These are phyloP conservation scores for Citrus unshiu DNA, from an alignment of 345 rosid genomes.

Conservation along the genomic window DNA sequence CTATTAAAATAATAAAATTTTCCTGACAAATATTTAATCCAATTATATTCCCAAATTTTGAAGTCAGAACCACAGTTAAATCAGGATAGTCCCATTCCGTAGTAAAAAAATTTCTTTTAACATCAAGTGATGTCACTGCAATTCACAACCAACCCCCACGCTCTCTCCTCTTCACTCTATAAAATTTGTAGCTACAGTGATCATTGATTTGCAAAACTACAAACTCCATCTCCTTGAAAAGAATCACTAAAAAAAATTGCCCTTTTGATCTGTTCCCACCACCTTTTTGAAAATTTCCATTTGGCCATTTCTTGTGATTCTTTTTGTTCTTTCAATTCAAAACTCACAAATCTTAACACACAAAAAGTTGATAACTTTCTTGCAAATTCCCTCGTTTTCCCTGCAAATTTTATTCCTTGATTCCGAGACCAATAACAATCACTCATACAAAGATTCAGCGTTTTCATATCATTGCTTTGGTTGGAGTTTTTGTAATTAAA, in stretches of 20 bases:
- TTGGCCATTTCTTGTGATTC: not conserved
- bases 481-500: not conserved
- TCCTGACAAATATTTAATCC: accelerated
- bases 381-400: not conserved
- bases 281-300: not conserved
- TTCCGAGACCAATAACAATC: not conserved
- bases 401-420: not conserved
- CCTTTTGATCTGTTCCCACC: not conserved
- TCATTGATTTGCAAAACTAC: no score
- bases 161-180: no score
- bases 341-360: not conserved
- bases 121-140: no score
- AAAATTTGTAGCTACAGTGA: no score
- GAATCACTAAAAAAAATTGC: not conserved
- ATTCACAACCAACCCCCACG: no score
- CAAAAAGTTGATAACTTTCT: not conserved
- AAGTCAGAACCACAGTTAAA: no score
- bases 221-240: no score
- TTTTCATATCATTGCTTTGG: not conserved
- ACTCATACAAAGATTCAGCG: not conserved
- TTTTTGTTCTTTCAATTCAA: not conserved
- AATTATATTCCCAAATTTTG: accelerated
- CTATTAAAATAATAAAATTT: accelerated
- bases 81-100: no score
- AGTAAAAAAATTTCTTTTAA: no score